Evolutionary conservation across 768 basidiomycete species (phyloP).

Genomic region (Boletus subparvulus): DNA sequence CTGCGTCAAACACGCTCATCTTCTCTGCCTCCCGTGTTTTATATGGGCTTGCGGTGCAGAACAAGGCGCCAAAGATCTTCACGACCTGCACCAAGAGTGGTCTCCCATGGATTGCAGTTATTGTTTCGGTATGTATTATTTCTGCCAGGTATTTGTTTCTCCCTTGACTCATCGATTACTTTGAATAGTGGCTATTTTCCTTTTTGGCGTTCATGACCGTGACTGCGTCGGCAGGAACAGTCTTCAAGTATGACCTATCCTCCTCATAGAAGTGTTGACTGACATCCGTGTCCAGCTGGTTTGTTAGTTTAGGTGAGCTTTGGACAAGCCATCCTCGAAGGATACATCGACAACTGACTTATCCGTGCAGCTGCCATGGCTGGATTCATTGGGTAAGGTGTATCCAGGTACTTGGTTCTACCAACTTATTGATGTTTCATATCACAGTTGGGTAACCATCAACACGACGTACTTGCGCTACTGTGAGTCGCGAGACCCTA

Average conservation of each 20-base stretch:
- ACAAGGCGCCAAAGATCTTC: conserved; percentile 53
- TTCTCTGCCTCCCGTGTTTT: conserved; percentile 41
- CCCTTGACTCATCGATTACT: conserved; percentile 7
- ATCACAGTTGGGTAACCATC: conserved; percentile 61
- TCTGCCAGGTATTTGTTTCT: conserved; percentile 7
- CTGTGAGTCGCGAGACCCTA: conserved; percentile 41
- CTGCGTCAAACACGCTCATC: conserved; percentile 57
- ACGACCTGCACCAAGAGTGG: conserved; percentile 46
- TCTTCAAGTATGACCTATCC: conserved; percentile 22
- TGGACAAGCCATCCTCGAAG: not conserved
- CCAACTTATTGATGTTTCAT: conserved; percentile 45
- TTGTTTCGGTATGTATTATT: conserved; percentile 25
- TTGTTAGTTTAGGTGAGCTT: conserved; percentile 55
- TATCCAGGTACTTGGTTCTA: conserved; percentile 32
- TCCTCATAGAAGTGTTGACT: conserved; percentile 17
- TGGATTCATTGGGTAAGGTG: conserved; percentile 50
- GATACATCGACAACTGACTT: not conserved
- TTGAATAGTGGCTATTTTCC: conserved; percentile 37
- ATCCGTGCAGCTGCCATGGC: conserved; percentile 46
- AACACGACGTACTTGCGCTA: conserved; percentile 73
- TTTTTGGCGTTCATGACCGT: conserved; percentile 67
- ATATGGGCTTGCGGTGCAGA: conserved; percentile 46
- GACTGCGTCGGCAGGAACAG: conserved; percentile 48
- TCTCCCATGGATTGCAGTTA: conserved; percentile 45
- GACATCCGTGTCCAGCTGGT: conserved; percentile 48